Base-by-base conservation (phyloP, 2,329 filamentous ascomycete species). In the Apiospora pterosperma region DNA sequence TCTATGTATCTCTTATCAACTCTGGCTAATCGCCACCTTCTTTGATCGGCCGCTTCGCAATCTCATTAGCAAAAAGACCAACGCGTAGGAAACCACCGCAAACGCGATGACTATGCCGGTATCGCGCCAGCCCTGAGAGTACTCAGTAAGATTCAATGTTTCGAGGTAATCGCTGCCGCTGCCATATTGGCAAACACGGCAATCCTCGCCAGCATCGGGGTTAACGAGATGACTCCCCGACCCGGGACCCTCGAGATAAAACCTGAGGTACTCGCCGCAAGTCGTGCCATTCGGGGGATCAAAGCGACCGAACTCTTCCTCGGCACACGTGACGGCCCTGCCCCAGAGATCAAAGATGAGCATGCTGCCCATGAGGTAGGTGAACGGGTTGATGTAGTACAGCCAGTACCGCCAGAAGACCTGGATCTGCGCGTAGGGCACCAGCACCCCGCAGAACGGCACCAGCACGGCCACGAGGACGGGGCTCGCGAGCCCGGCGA, bases 381-480 rank as follows among this genome's bases (percentile, higher is more conserved):
- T 92, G 0, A 83, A 82, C 0, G 90, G 90, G 72, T 90, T 91
- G 69, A 88, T 75, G 72, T 85, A 91, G 78, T 90, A 90, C 80
- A 85, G 83, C 86, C 89, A 92, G 78, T 90, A 91, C 44, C 82
- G 80, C 88, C 89, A 95, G 79, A 93, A 92, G 31, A 86, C 85
- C 0, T 87, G 86, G 38, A 93, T 80, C 67, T 82, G 78, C 1
- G 76, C 69, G 75, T 92, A 93, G 0, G 91, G 88, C 3, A 90
- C 84, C 11, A 94, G 85, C 23, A 94, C 88, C 69, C 92, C 92
- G 79, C 92, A 93, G 82, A 93, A 93, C 34, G 92, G 77, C 44
- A 84, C 84, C 71, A 92, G 89, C 6, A 28, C 28, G 16, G n/a
- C 48, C n/a, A 55, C 28, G 19, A 55, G 6, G 19, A 55, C 14